Base-by-base conservation (phyloP, 2,329 filamentous ascomycete species). In the Fusarium veterinarium region DNA sequence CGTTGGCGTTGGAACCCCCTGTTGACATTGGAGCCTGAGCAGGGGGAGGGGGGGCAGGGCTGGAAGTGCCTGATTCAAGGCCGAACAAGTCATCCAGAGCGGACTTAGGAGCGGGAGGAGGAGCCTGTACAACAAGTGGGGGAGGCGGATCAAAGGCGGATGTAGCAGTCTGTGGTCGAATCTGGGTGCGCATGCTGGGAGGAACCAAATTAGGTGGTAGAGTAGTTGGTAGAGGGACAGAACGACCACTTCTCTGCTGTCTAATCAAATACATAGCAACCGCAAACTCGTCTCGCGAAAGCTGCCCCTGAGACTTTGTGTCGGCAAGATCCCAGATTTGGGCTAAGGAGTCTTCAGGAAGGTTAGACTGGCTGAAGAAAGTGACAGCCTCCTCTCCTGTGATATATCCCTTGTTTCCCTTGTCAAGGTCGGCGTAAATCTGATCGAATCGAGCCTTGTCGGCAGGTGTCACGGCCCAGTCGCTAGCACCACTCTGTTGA, bases 251-350 rank as follows among this genome's bases (percentile, higher is more conserved):
- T 60, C 95, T 89, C 80, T 98, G 95, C 80, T 97, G 93, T 69
- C 95, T 90, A 76, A 99, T 98, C 56, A 99, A 87, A 80, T 97
- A 97, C 95, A 99, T 98, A 59, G 96, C 95, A 51, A 99, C 95
- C 0, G 96, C 95, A 79, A 99, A 99, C 77, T 97, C 95, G 75
- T 99, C 96, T 76, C 90, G 91, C 51, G 89, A 95, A 63, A 99
- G 85, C 64, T 92, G 91, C 16, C 96, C 96, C 75, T 95, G 93
- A 12, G 94, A 96, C 78, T 94, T 94, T 82, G 98, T 94, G 82
- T 99, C 96, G 19, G 96, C 92, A 35, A 99, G 89, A 80, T 99
- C 96, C 96, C 96, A 99, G 72, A 99, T 97, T 77, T 97, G 93
- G 35, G 96, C 96, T 59, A 99, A 86, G 14, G 90, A 90, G 77